Evolutionary conservation across 805 yeast genomes (phyloP).

Genomic region (Kluyveromyces dobzhanskii): DNA sequence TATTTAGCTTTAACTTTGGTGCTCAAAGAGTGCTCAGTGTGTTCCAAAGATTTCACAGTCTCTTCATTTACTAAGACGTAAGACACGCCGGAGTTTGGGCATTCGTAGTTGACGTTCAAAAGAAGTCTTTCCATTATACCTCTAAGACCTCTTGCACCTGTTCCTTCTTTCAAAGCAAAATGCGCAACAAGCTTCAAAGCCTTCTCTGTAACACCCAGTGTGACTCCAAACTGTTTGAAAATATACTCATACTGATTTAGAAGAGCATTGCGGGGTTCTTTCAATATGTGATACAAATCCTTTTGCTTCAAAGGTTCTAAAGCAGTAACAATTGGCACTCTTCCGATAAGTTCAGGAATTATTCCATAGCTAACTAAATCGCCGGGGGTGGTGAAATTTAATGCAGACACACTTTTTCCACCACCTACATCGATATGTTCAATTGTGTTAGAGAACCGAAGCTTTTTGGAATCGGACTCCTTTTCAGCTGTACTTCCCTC

Average conservation of each 20-base stretch:
- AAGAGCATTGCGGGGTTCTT: conserved; percentile 49
- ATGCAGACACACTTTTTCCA: conserved; percentile 34
- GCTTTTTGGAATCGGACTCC: conserved; percentile 7
- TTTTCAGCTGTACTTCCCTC: conserved; percentile 6
- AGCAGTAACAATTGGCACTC: conserved; percentile 48
- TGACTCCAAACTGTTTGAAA: conserved; percentile 45
- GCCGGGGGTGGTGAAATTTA: conserved; percentile 40
- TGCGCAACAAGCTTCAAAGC: conserved; percentile 43
- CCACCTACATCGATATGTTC: conserved; percentile 31
- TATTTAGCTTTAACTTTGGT: conserved; percentile 34
- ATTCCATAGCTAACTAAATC: conserved; percentile 46
- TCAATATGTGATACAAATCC: conserved; percentile 42
- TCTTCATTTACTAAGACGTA: conserved; percentile 41
- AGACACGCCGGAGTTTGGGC: conserved; percentile 48
- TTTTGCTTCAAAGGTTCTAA: conserved; percentile 37
- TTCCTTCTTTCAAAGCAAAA: conserved; percentile 42
- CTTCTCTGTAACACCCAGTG: conserved; percentile 38
- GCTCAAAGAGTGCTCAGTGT: conserved; percentile 25
- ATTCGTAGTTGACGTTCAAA: conserved; percentile 46
- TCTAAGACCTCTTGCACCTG: conserved; percentile 55
- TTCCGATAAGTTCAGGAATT: conserved; percentile 53
- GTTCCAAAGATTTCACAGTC: conserved; percentile 34
- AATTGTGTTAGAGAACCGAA: conserved; percentile 23
- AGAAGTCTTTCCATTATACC: conserved; percentile 46
- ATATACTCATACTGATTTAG: conserved; percentile 45